Evolutionary conservation across 192 early-diverging fungal genomes (phyloP), one percentile per base, ranked within the genome.

Genomic region (Thoreauomyces humboldtii): DNA sequence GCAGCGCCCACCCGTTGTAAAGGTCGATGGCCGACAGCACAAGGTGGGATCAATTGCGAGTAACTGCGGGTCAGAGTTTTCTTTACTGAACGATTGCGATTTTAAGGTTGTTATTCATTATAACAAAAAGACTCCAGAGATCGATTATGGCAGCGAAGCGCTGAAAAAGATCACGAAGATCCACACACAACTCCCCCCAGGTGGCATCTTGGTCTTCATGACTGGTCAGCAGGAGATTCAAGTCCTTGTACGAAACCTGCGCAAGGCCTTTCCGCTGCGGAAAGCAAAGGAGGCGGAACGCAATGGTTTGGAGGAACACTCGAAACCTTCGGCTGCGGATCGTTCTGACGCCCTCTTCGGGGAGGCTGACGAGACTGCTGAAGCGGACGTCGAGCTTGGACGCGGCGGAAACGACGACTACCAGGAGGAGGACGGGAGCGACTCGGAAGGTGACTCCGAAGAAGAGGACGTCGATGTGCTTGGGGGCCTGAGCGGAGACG

Each of bases 141-240:
- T 80, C 11, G 90, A 95, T 70, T 92, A 98, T 70, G 77, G 96
- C 12, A 65, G 64, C 2, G 95, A 98, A 71, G 92, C 89, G 0
- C 88, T 83, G 67, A 90, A 90, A 57, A 99, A 99, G 73, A 84
- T 95, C 5, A 75, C 77, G 69, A 96, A 98, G 71, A 96, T 99
- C 57, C 97, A 99, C 77, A 80, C 81, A 19, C 80, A 85, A 4
- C 79, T 98, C n/a, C 95, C 97, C 1, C 83, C 74, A 29, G 97
- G 96, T 53, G 96, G 89, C 2, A 94, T 99, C 31, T 79, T 99
- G 25, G 86, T 99, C 29, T 99, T 99, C 71, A 63, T 97, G 65
- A 91, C 95, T 14, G 96, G 97, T 27, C 94, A 98, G 68, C 87
- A 88, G 29, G 97, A 99, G 73, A 94, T 99, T 34, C 85, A 79